Base-by-base conservation (phyloP, 768 basidiomycete genomes). In the Termitomyces sp. region DNA sequence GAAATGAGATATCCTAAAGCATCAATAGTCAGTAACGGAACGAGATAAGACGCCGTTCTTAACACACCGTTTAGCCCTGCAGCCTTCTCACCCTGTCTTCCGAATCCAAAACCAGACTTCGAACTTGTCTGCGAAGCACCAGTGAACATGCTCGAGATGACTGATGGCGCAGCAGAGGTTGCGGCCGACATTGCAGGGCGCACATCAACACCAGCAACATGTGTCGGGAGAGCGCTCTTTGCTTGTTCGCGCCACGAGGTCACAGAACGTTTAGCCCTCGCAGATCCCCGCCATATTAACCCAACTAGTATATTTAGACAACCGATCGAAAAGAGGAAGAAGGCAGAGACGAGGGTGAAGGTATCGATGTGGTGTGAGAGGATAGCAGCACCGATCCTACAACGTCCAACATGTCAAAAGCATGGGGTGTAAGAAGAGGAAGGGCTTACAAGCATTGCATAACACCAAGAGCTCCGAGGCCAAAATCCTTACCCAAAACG, bases 311-410 rank as follows among this genome's bases (percentile, higher is more conserved):
- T 84, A 74, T 96, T 93, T 52, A 96, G 70, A 70, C 91, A 93
- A n/a, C 93, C 94, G 54, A 96, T 65, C 49, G 91, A 80, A 75
- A 96, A 96, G 57, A 96, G 81, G 76, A 96, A 86, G 78, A 95
- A 95, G 44, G 89, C 92, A 5, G 92, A 79, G 58, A 93, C 93
- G 65, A 95, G 89, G 20, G 92, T 85, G 75, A 96, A 95, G 56
- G 83, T 84, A 63, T 92, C 86, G 55, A 94, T 91, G 68, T 86
- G 80, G 73, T 90, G 88, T 5, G 86, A 86, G 50, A 89, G 81
- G 55, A 89, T 77, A 16, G 84, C 79, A 29, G 86, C 86, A 9
- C 85, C 85, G 53, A 89, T 85, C 45, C 85, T 86, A 56, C 15
- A 27, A 43, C 11, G 22, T 32, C 32, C 13, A 52, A 27, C 22